Conservation (phyloP, 2,329 filamentous ascomycete species). For the Zymoseptoria tritici region DNA sequence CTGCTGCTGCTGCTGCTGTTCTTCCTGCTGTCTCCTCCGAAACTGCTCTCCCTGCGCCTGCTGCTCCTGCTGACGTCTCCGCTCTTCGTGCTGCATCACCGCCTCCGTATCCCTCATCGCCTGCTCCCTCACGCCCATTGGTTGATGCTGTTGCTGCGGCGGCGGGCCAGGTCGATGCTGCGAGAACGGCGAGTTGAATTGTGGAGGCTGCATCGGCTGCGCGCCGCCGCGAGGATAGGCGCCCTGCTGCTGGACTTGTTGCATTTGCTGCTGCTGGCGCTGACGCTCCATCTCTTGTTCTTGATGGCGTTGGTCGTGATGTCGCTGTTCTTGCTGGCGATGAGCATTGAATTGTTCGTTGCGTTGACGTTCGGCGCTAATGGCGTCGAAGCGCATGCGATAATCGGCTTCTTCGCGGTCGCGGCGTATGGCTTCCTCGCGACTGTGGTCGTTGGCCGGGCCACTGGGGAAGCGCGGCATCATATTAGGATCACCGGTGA, state of each 20-base stretch:
- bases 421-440: conserved; percentile 20
- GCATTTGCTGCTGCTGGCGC: conserved; percentile 13
- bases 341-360: conserved; percentile 4
- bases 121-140: conserved; percentile 16
- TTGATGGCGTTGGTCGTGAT: conserved; percentile 9
- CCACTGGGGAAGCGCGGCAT: conserved; percentile 18
- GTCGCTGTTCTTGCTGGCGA: conserved; percentile 5
- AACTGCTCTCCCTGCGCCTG: conserved; percentile 13
- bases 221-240: conserved; percentile 5
- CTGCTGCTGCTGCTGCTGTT: conserved; percentile 2
- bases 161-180: neutral
- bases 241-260: conserved; percentile 16
- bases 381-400: conserved; percentile 3
- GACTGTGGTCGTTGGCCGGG: conserved; percentile 10
- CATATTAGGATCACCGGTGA: conserved; percentile 14
- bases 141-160: neutral
- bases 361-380: conserved; percentile 4
- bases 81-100: conserved; percentile 14
- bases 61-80: conserved; percentile 6
- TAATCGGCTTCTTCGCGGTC: conserved; percentile 14
- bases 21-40: conserved; percentile 12
- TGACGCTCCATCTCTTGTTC: conserved; percentile 17
- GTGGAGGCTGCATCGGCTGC: conserved; percentile 4
- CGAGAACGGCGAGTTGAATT: conserved; percentile 2
- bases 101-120: conserved; percentile 19